These are phyloP conservation scores for Leccinum rimulosum DNA, from an alignment of 768 basidiomycete genomes.

Conservation along the genomic window DNA sequence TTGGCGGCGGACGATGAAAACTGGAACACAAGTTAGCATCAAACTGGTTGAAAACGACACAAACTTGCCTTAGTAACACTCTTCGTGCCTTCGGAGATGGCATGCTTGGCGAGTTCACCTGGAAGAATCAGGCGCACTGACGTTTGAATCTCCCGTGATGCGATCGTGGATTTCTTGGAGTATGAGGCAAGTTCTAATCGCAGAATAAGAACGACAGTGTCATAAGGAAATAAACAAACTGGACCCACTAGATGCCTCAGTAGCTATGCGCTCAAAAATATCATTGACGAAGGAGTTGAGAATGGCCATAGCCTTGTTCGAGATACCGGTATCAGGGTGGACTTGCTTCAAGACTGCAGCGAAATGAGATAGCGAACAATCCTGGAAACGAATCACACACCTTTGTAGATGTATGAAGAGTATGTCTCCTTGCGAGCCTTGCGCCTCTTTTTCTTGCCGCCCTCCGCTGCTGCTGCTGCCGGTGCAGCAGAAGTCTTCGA, in stretches of 20 bases:
- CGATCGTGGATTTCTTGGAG: constrained; percentile 99
- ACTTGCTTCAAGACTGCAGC: constrained; percentile 87
- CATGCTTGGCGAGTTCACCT: constrained; percentile 97
- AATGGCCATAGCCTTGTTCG: constrained; percentile 94
- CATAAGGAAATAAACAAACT: neutral
- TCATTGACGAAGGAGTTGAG: constrained; percentile 92
- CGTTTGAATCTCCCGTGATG: constrained; percentile 97
- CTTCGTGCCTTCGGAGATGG: constrained; percentile 93
- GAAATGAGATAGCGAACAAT: constrained; percentile 1
- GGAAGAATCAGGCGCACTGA: constrained; percentile 93
- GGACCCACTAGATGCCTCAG: constrained; percentile 78
- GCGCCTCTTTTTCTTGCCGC: constrained; percentile 86
- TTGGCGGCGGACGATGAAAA: constrained; percentile 48
- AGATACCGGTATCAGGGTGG: constrained; percentile 98
- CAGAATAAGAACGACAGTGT: neutral
- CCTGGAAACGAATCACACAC: constrained; percentile 31
- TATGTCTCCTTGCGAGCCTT: constrained; percentile 91
- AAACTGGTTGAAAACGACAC: neutral
- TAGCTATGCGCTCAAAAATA: constrained; percentile 90
- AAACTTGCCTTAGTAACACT: constrained; percentile 56
- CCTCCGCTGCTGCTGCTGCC: constrained; percentile 52
- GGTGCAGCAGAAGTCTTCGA: constrained; percentile 56
- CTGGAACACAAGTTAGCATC: constrained; percentile 19
- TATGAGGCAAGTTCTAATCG: constrained; percentile 86
- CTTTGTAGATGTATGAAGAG: constrained; percentile 94